Evolutionary conservation across 2,329 filamentous ascomycete species (phyloP).

Genomic region (Grosmannia huntii): DNA sequence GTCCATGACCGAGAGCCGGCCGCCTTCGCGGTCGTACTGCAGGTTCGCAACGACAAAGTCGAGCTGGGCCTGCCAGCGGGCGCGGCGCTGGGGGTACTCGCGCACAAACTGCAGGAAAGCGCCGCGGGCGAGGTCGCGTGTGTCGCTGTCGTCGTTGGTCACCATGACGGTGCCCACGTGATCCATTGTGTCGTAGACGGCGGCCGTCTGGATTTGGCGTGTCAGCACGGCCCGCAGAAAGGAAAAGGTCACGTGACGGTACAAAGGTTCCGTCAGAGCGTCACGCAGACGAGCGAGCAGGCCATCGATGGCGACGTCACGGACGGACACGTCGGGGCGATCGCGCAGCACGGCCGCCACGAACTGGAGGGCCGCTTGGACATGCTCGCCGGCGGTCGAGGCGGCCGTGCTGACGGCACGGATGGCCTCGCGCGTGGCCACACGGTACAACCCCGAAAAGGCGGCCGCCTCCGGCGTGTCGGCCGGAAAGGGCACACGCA

Average conservation of each 20-base stretch:
- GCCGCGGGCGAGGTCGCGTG: constrained; percentile 74
- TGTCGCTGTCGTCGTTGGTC: constrained; percentile 81
- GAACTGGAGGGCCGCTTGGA: constrained; percentile 81
- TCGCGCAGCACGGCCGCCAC: constrained; percentile 77
- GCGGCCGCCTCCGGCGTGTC: constrained; percentile 29
- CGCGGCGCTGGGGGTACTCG: constrained; percentile 87
- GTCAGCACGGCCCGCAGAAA: constrained; percentile 82
- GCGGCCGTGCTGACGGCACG: constrained; percentile 50
- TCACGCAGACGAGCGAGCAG: constrained; percentile 71
- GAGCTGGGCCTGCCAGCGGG: constrained; percentile 78
- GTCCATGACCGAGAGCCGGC: constrained; percentile 86
- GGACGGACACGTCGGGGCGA: constrained; percentile 61
- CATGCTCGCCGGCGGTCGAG: constrained; percentile 68
- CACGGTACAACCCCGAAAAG: constrained; percentile 49
- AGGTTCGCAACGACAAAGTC: constrained; percentile 83
- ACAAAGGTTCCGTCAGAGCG: constrained; percentile 83
- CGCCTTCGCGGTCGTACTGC: constrained; percentile 78
- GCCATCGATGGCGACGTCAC: constrained; percentile 70
- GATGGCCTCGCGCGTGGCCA: constrained; percentile 76
- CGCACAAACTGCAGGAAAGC: constrained; percentile 90
- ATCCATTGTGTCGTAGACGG: constrained; percentile 85
- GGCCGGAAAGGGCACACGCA: constrained; percentile 68
- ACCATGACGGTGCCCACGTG: constrained; percentile 88
- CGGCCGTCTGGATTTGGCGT: constrained; percentile 70
- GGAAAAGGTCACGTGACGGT: constrained; percentile 87